phyloP scores from a whole-genome alignment of 2,329 filamentous ascomycete species.

The Trichoderma afroharzianum region DNA sequence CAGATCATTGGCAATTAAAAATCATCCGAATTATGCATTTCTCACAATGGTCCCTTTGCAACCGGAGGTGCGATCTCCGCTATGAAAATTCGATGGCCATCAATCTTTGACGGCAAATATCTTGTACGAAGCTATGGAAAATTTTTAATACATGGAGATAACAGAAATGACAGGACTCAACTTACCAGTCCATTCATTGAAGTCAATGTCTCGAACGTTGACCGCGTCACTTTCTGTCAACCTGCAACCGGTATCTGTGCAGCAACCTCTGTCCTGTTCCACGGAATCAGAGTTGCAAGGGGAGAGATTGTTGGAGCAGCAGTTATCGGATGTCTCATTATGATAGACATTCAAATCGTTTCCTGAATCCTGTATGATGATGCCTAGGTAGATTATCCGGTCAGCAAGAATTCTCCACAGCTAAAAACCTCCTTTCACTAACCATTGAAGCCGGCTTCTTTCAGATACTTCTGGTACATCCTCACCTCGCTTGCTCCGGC shows the following conservation, averaged over 20 bases:
- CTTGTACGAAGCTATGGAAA: neutral
- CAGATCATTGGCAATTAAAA: conserved; percentile 46
- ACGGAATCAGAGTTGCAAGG: neutral
- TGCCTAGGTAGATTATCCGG: neutral
- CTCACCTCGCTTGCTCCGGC: conserved; percentile 51
- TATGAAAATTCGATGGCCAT: neutral
- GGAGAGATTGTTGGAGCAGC: neutral
- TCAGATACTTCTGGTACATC: conserved; percentile 51
- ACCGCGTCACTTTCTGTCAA: neutral
- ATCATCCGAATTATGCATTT: conserved; percentile 40
- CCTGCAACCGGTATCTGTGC: neutral
- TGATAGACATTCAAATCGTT: neutral
- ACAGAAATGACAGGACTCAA: neutral
- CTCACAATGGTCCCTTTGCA: neutral
- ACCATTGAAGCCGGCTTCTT: conserved; percentile 44
- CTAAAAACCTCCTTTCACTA: neutral
- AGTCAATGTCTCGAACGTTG: neutral
- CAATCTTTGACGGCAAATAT: neutral
- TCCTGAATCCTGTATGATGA: neutral
- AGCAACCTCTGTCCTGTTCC: neutral
- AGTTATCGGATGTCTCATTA: neutral
- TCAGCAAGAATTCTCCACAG: neutral
- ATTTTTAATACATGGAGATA: neutral
- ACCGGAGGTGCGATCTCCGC: too few species aligned
- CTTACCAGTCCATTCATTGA: neutral